Base-by-base conservation (phyloP, 257 asterid genomes). In the Mentha longifolia region DNA sequence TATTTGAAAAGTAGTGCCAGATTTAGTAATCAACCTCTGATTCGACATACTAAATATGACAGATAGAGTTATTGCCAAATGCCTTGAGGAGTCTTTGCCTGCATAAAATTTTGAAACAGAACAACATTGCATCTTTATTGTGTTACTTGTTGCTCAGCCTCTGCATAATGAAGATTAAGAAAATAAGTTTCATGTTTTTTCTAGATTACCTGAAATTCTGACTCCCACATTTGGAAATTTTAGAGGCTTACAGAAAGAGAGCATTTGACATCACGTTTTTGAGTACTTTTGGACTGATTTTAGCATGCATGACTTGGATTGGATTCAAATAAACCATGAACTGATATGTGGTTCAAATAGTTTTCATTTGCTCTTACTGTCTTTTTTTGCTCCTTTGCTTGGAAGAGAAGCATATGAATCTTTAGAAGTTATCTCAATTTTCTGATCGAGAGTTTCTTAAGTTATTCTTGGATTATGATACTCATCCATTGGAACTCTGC, bases 241-340 rank as follows among this genome's bases (percentile, higher is more conserved):
- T 60, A 59, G 62, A 47, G 42, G 30, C 25, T 22, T 20, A 13
- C 42, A 33, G 28, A 22, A 17, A 41, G n/a, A n/a, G 28, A 73
- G 51, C 15, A 5, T 10, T 57, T 12, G 17, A 50, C 67, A 51
- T 25, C 10, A 25, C 15, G 15, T 19, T 39, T 20, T 9, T n/a
- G 1, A 43, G 41, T 45, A 45, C 20, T 5, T 7, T 19, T 43
- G 35, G 56, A 17, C 14, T 35, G 35, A 19, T 51, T 65, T 51
- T 55, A 68, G 37, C 25, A 50, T 50, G 8, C 15, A 15, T 20
- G 45, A 60, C 52, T 68, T 68, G 17, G 63, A 54, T 39, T 22
- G 16, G 30, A 8, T 54, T 25, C 12, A 62, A 41, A 61, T 28
- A 14, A 7, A 61, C 42, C 33, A 39, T 61, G 22, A 17, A 22